Evolutionary conservation across 78 protist species (phyloP).

Genomic region (Chrysochromulina tobinii): DNA sequence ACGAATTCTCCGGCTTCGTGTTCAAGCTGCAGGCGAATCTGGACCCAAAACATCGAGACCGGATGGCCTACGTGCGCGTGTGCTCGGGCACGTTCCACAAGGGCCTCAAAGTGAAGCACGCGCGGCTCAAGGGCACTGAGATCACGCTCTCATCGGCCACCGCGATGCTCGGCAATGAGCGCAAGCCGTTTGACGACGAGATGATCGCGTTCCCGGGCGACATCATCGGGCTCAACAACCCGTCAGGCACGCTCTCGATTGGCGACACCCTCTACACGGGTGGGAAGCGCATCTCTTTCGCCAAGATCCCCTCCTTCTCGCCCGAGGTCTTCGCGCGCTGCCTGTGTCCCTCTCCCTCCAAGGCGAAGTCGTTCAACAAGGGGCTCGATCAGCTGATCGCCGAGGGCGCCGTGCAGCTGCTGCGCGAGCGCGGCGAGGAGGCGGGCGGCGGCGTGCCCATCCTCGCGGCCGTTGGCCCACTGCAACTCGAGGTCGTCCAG

Average conservation of each 20-base stretch:
- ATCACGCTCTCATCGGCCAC: not conserved
- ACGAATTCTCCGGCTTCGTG: conserved; percentile 47
- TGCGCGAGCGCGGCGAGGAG: conserved; percentile 7
- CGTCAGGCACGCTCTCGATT: conserved; percentile 27
- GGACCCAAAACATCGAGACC: conserved; percentile 50
- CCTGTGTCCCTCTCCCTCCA: not conserved
- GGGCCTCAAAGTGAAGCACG: conserved; percentile 35
- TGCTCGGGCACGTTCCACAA: conserved; percentile 40
- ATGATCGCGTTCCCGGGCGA: not conserved
- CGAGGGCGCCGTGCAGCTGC: conserved; percentile 40
- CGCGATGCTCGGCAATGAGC: not conserved
- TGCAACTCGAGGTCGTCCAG: conserved; percentile 29
- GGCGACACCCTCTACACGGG: conserved; percentile 44
- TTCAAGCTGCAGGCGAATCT: conserved; percentile 55
- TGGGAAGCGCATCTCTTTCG: not conserved
- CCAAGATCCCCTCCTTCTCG: conserved; percentile 45
- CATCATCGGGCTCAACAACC: not conserved
- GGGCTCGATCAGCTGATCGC: conserved; percentile 27
- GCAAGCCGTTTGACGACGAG: not conserved
- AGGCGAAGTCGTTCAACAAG: conserved; percentile 10
- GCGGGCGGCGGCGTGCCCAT: conserved; percentile 13
- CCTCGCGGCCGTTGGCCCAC: conserved; percentile 50
- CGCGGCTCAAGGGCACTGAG: not conserved
- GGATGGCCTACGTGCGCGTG: conserved; percentile 45
- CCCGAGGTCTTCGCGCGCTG: conserved; percentile 42